Conservation (phyloP, 805 yeast genomes). For the Middelhovenomyces tepae region DNA sequence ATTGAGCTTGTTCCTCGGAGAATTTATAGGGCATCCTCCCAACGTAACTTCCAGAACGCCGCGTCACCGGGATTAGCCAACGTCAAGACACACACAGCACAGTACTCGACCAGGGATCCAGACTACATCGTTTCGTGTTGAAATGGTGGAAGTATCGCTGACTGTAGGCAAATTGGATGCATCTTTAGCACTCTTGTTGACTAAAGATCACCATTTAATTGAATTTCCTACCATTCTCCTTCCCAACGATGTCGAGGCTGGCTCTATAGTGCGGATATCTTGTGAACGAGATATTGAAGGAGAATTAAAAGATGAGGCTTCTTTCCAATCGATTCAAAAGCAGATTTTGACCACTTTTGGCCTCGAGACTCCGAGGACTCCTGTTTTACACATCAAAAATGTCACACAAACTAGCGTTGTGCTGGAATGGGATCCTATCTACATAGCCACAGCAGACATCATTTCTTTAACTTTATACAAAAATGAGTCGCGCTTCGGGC, state of each 20-base stretch:
- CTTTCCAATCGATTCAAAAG: constrained; percentile 61
- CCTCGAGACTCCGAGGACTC: constrained; percentile 57
- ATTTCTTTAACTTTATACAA: constrained; percentile 71
- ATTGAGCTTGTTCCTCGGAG: too few species aligned
- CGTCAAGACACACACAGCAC: too few species aligned
- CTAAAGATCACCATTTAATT: constrained; percentile 86
- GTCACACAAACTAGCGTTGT: constrained; percentile 93
- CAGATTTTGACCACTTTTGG: constrained; percentile 70
- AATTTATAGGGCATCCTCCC: too few species aligned
- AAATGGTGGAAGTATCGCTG: constrained; percentile 80
- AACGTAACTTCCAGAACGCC: too few species aligned
- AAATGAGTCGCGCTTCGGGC: constrained; percentile 58
- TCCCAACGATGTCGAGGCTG: constrained; percentile 86
- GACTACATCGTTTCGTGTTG: too few species aligned
- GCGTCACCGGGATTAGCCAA: too few species aligned
- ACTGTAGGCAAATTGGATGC: constrained; percentile 96
- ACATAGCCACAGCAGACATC: constrained; percentile 73
- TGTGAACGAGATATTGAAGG: constrained; percentile 69
- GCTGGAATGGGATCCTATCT: constrained; percentile 84
- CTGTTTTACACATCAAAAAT: constrained; percentile 60
- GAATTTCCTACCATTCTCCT: constrained; percentile 93
- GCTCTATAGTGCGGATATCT: constrained; percentile 77
- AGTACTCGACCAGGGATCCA: too few species aligned
- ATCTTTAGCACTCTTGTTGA: constrained; percentile 79
- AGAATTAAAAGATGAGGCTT: constrained; percentile 49